A percentile compares a stretch with the other conserved stretches of the same genome.
Conservation (phyloP, 2,329 filamentous ascomycete genomes). For the Raffaelea arxii region DNA sequence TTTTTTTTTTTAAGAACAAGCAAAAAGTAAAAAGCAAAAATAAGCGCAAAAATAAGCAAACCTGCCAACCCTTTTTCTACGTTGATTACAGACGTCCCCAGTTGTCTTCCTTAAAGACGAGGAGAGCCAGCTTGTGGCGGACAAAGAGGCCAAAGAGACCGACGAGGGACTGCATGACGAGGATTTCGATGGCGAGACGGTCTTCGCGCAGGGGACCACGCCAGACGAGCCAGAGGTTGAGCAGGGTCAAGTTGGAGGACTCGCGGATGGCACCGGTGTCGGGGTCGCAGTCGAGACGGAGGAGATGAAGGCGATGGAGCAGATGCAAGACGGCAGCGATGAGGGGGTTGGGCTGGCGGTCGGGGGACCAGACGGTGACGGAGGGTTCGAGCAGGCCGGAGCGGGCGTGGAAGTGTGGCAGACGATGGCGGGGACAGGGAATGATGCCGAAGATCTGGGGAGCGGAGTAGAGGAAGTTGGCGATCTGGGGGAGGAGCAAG, state of each 20-base stretch:
- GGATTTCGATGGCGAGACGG: constrained; percentile 67
- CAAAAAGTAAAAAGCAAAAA: too few species aligned
- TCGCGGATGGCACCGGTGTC: constrained; percentile 63
- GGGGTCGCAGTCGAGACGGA: constrained; percentile 58
- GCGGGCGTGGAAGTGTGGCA: constrained; percentile 79
- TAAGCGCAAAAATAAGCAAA: too few species aligned
- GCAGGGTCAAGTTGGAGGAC: constrained; percentile 81
- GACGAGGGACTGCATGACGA: constrained; percentile 64
- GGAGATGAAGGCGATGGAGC: constrained; percentile 56
- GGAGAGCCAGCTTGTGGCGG: constrained; percentile 73
- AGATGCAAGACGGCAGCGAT: constrained; percentile 57
- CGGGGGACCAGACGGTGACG: constrained; percentile 61
- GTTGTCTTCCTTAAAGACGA: constrained; percentile 90
- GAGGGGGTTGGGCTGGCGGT: constrained; percentile 56
- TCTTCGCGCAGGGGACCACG: constrained; percentile 86
- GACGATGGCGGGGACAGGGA: constrained; percentile 83
- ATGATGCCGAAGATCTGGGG: constrained; percentile 87
- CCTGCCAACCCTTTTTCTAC: too few species aligned
- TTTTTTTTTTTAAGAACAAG: too few species aligned
- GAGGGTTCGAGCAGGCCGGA: constrained; percentile 82
- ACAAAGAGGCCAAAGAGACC: constrained; percentile 79
- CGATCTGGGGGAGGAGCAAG: constrained; percentile 84
- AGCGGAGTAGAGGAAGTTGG: constrained; percentile 91
- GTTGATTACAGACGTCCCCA: constrained; percentile 31
- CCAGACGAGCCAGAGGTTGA: constrained; percentile 96